These are phyloP conservation scores for Suillus hirtellus DNA, from an alignment of 768 basidiomycete species.

Conservation along the genomic window DNA sequence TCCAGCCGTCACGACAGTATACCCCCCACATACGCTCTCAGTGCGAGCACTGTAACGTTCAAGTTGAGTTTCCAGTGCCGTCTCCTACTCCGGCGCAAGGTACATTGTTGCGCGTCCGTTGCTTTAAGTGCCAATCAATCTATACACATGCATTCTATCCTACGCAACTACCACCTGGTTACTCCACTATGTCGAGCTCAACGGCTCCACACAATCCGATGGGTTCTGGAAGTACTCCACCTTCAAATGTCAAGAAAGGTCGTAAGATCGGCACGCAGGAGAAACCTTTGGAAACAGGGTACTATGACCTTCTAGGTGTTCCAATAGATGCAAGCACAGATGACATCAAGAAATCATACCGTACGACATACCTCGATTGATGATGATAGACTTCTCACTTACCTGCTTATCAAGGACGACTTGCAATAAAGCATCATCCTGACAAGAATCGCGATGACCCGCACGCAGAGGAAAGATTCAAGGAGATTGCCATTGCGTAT, in stretches of 20 bases:
- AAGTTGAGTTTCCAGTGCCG: constrained; percentile 72
- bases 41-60: constrained; percentile 55
- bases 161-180: constrained; percentile 47
- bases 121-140: constrained; percentile 63
- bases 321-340: constrained; percentile 73
- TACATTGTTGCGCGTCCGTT: constrained; percentile 65
- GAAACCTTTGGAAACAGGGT: constrained; percentile 83
- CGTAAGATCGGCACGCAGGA: constrained; percentile 90
- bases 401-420: constrained; percentile 48
- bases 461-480: constrained; percentile 83
- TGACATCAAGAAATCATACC: constrained; percentile 91
- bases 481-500: constrained; percentile 87
- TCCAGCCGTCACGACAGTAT: constrained; percentile 66
- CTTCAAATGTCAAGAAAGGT: constrained; percentile 41
- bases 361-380: constrained; percentile 42
- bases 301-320: constrained; percentile 85
- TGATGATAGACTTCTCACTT: background rate
- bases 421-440: constrained; percentile 89
- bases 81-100: constrained; percentile 53
- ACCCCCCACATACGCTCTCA: constrained; percentile 64
- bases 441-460: constrained; percentile 93
- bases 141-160: constrained; percentile 70
- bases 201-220: constrained; percentile 6
- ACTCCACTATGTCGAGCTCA: constrained; percentile 16
- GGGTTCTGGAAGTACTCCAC: constrained; percentile 23